Evolutionary conservation across 371 early-diverging fungal genomes (phyloP).

Genomic region (Quaeritorhiza haematococci): DNA sequence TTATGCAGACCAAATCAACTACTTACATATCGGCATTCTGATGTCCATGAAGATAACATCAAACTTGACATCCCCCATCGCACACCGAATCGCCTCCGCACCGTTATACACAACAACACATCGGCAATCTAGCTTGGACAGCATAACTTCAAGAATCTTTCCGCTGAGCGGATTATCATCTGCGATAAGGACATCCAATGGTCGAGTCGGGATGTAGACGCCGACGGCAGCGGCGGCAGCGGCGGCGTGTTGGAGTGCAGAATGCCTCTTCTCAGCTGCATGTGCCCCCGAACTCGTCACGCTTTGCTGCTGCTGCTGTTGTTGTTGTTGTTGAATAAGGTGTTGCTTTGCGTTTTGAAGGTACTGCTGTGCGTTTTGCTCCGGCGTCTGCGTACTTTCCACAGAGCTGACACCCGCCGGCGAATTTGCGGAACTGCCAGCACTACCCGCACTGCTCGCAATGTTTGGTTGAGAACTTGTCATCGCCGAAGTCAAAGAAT

Average conservation of each 20-base stretch:
- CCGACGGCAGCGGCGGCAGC: not conserved
- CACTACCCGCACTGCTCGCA: too few relatives aligned
- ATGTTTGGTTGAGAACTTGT: too few relatives aligned
- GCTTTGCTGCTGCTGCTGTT: conserved; percentile 3
- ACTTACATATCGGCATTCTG: conserved; percentile 86
- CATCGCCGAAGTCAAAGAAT: too few relatives aligned
- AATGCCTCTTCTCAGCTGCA: too few relatives aligned
- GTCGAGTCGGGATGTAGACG: not conserved
- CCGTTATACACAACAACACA: conserved; percentile 83
- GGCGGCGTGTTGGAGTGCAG: too few relatives aligned
- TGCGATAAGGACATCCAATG: conserved; percentile 61
- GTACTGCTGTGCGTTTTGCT: conserved; percentile 7
- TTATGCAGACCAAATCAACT: not conserved
- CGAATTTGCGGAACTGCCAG: not conserved
- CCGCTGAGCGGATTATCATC: conserved; percentile 88
- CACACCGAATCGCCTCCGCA: conserved; percentile 82
- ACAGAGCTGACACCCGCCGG: not conserved
- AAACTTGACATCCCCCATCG: conserved; percentile 81
- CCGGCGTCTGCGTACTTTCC: not conserved
- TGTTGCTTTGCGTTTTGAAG: conserved; percentile 28
- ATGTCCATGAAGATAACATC: conserved; percentile 91
- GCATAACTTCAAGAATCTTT: conserved; percentile 81
- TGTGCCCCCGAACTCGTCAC: not conserved
- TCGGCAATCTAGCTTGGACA: conserved; percentile 64
- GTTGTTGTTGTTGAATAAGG: conserved; percentile 13